Conservation (phyloP, 2,329 filamentous ascomycete species). For the Fusarium stilboides region DNA sequence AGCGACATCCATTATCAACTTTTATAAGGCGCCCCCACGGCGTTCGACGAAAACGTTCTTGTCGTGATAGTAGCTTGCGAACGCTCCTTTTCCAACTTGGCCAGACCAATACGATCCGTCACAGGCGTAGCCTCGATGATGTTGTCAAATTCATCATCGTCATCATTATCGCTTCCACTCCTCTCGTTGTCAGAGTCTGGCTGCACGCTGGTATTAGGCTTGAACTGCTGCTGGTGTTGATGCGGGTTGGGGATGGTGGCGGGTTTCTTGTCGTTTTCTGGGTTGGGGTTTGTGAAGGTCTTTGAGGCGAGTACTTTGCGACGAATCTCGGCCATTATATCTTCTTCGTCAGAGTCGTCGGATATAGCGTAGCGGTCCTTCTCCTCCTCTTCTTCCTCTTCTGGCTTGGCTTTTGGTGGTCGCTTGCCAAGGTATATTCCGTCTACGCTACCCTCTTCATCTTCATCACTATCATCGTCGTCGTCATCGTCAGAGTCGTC, state of each 20-base stretch:
- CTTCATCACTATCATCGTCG: constrained; percentile 62
- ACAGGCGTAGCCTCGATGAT: constrained; percentile 94
- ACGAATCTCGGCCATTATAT: constrained; percentile 91
- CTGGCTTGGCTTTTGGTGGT: constrained; percentile 52
- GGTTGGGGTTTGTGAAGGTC: constrained; percentile 74
- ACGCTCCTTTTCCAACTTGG: constrained; percentile 70
- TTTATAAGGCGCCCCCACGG: constrained; percentile 64
- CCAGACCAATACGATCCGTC: constrained; percentile 84
- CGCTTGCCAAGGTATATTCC: constrained; percentile 75
- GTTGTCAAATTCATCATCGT: constrained; percentile 85
- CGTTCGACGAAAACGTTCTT: constrained; percentile 66
- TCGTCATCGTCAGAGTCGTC: constrained; percentile 65
- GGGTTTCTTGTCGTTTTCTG: constrained; percentile 67
- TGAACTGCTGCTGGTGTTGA: constrained; percentile 56
- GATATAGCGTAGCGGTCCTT: constrained; percentile 83
- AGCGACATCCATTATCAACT: constrained; percentile 53
- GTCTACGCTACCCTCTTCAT: constrained; percentile 64
- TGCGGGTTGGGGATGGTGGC: constrained; percentile 75
- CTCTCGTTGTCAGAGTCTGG: constrained; percentile 78
- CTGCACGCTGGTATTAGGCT: constrained; percentile 76
- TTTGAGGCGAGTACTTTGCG: constrained; percentile 93
- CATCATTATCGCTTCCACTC: constrained; percentile 52
- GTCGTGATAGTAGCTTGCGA: constrained; percentile 64
- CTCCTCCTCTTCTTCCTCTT: constrained; percentile 63
- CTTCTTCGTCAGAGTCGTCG: constrained; percentile 84